phyloP scores from a whole-genome alignment of 805 yeast species.

The Kodamaea nitidulidarum region DNA sequence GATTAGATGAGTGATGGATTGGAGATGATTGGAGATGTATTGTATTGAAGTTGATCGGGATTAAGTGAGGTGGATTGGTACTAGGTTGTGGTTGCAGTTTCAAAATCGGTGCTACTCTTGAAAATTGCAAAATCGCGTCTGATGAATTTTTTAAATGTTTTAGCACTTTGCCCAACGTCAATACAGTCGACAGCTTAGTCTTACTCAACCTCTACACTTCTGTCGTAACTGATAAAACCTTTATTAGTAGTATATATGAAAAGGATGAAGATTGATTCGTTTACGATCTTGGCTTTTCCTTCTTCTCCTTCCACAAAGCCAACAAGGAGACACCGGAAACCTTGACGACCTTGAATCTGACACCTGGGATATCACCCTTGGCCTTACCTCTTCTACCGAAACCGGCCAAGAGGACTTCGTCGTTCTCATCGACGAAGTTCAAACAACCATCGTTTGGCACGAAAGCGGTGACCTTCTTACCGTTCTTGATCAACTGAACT shows the following conservation, averaged over 20 bases:
- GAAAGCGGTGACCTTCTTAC: slow-evolving; percentile 99
- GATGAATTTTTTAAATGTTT: no score
- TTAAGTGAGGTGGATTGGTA: no score
- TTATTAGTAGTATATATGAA: slow-evolving; percentile 11
- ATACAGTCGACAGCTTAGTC: no score
- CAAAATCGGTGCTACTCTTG: no score
- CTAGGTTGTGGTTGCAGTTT: no score
- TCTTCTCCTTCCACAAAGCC: slow-evolving; percentile 99
- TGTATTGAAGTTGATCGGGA: not conserved
- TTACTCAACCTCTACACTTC: not conserved
- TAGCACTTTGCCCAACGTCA: no score
- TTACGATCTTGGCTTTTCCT: slow-evolving; percentile 99
- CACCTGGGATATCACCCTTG: slow-evolving; percentile 99
- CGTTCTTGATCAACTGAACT: slow-evolving; percentile 99
- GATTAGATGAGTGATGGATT: no score
- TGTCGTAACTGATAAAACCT: slow-evolving; percentile 6
- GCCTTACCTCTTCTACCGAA: slow-evolving; percentile 99
- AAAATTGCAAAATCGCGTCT: no score
- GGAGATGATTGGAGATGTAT: not conserved
- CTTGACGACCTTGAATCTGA: slow-evolving; percentile 99
- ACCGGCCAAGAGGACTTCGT: slow-evolving; percentile 99
- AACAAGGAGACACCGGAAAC: slow-evolving; percentile 99
- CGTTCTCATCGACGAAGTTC: slow-evolving; percentile 99
- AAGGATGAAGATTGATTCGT: slow-evolving; percentile 16
- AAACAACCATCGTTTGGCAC: slow-evolving; percentile 99